Evolutionary conservation across 2,329 filamentous ascomycete genomes (phyloP).

Genomic region (Ophiostoma australiae): DNA sequence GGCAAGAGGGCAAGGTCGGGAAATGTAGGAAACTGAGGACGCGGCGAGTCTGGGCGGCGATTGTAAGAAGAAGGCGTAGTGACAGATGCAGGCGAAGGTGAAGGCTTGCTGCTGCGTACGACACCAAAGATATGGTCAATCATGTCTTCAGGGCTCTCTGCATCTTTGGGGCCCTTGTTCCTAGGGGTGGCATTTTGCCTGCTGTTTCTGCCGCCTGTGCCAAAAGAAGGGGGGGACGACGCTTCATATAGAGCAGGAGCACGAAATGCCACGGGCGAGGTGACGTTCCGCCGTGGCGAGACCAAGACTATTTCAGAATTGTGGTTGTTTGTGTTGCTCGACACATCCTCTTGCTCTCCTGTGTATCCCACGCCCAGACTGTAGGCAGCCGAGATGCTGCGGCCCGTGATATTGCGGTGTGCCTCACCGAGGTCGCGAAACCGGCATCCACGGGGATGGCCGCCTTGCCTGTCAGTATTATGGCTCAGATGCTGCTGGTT

Average conservation of each 20-base stretch:
- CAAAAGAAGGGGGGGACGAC: background rate
- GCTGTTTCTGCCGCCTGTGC: background rate
- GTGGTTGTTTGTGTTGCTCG: background rate
- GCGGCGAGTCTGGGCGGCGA: background rate
- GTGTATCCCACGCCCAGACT: background rate
- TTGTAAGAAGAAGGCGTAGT: background rate
- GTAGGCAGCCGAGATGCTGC: conserved; percentile 23
- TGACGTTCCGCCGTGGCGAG: conserved; percentile 19
- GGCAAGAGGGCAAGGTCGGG: background rate
- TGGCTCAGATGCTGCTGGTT: background rate
- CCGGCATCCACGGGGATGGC: conserved; percentile 34
- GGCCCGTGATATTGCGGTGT: conserved; percentile 38
- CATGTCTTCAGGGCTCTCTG: conserved; percentile 13
- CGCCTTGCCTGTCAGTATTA: conserved; percentile 16
- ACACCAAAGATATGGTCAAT: conserved; percentile 18
- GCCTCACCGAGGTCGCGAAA: conserved; percentile 39
- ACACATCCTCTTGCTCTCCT: background rate
- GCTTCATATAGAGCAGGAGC: background rate
- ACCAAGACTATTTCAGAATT: background rate
- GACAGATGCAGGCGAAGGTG: background rate
- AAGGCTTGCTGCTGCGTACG: background rate
- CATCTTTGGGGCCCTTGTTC: background rate
- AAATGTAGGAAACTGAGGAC: background rate
- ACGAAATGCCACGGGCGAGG: background rate
- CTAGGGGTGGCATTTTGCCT: background rate